Conservation (phyloP, 2,329 filamentous ascomycete species). For the Karstenula rhodostoma region DNA sequence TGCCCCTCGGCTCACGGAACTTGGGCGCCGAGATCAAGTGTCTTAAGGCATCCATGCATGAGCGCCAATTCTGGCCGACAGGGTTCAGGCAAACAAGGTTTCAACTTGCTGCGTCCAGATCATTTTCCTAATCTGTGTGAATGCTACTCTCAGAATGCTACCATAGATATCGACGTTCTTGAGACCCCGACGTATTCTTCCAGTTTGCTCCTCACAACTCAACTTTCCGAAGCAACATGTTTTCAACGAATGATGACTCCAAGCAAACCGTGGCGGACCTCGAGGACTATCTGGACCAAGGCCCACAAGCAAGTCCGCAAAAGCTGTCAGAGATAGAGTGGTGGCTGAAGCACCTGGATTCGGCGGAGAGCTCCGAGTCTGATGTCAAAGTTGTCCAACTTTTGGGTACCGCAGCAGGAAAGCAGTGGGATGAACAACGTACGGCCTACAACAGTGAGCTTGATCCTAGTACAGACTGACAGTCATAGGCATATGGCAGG, state of each 20-base stretch:
- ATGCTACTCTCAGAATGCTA: background rate
- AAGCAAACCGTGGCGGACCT: constrained; percentile 29
- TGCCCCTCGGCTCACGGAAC: background rate
- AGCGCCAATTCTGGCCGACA: constrained; percentile 11
- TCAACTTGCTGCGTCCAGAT: constrained; percentile 1
- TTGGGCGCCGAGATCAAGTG: background rate
- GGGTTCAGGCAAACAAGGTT: constrained; percentile 7
- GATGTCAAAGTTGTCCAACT: constrained; percentile 32
- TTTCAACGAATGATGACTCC: constrained; percentile 25
- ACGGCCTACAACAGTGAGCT: constrained; percentile 6
- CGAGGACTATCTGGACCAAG: constrained; percentile 21
- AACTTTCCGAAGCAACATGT: constrained; percentile 23
- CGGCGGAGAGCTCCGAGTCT: constrained; percentile 18
- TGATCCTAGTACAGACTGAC: constrained; percentile 33
- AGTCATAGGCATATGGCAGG: constrained; percentile 40
- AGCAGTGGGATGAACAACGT: constrained; percentile 31
- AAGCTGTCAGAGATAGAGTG: constrained; percentile 25
- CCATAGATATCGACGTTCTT: background rate
- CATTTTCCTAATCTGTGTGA: background rate
- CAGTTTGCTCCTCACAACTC: background rate
- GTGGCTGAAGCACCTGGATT: constrained; percentile 24
- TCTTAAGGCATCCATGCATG: constrained; percentile 10
- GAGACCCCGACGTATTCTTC: background rate
- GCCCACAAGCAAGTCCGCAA: constrained; percentile 25
- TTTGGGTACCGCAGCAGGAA: constrained; percentile 45